Evolutionary conservation across 768 basidiomycete species (phyloP).

Genomic region (Suillus plorans): DNA sequence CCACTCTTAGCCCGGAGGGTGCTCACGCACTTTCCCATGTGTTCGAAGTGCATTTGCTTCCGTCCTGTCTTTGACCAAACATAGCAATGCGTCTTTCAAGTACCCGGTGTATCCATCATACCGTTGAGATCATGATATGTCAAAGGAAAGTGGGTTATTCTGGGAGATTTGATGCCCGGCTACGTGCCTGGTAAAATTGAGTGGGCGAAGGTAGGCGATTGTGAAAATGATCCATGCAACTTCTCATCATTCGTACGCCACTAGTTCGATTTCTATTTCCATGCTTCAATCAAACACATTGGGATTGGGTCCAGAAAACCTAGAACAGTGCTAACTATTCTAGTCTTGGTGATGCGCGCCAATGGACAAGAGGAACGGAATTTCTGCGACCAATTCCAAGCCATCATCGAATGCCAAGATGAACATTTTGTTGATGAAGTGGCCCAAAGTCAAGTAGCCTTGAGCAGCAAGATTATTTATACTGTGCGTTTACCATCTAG

Average conservation of each 20-base stretch:
- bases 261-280: background rate
- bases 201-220: background rate
- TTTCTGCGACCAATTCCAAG: background rate
- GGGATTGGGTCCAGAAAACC: background rate
- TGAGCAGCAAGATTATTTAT: background rate
- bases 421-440: background rate
- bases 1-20: background rate
- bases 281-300: background rate
- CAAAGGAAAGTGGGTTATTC: background rate
- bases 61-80: background rate
- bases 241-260: background rate
- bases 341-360: background rate
- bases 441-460: background rate
- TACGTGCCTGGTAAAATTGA: background rate
- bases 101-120: background rate
- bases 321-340: background rate
- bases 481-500: background rate
- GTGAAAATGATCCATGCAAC: background rate
- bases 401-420: background rate
- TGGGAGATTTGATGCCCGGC: background rate
- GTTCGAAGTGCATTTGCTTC: background rate
- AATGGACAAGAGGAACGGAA: background rate
- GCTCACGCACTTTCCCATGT: background rate
- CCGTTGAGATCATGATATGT: background rate
- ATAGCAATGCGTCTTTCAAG: conserved; percentile 4